Percentiles rank a stretch among this genome's conserved stretches.
phyloP scores from a whole-genome alignment of 164 flowering plant genomes.

The Cinnamomum micranthum region DNA sequence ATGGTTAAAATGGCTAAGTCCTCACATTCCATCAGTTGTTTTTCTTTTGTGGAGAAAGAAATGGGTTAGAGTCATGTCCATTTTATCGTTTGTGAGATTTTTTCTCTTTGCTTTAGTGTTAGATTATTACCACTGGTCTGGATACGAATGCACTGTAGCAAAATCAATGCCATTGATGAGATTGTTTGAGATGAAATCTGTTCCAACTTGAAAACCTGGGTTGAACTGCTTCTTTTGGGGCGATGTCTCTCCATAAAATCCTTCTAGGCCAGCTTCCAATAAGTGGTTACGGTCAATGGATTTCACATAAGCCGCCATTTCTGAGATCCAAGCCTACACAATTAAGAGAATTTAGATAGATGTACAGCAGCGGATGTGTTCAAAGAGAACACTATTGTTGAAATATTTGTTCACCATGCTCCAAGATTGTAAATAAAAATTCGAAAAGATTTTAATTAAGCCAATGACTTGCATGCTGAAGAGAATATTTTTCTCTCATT shows the following conservation, averaged over 20 bases:
- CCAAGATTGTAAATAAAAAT: no score
- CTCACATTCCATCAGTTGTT: not conserved
- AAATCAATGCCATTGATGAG: constrained; percentile 63
- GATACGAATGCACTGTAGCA: constrained; percentile 77
- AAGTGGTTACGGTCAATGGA: constrained; percentile 68
- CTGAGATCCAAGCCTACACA: constrained; percentile 57
- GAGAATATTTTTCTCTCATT: no score
- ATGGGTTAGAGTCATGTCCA: not conserved
- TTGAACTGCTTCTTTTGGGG: constrained; percentile 33
- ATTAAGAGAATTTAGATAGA: not conserved
- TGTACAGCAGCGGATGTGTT: no score
- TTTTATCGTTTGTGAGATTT: not conserved
- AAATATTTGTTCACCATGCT: no score
- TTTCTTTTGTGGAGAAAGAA: not conserved
- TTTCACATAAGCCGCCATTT: constrained; percentile 70
- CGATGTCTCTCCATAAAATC: constrained; percentile 55
- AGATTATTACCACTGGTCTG: constrained; percentile 56
- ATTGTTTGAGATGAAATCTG: constrained; percentile 72
- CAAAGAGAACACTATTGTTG: no score
- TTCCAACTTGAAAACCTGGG: constrained; percentile 52
- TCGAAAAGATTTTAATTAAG: no score
- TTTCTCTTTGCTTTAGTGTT: not conserved
- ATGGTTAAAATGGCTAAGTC: not conserved
- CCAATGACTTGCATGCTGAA: no score
- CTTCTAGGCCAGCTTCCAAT: constrained; percentile 74